Evolutionary conservation across 1,139 yeast species (phyloP).

Genomic region (Nakaseomyces uthaithaninus): DNA sequence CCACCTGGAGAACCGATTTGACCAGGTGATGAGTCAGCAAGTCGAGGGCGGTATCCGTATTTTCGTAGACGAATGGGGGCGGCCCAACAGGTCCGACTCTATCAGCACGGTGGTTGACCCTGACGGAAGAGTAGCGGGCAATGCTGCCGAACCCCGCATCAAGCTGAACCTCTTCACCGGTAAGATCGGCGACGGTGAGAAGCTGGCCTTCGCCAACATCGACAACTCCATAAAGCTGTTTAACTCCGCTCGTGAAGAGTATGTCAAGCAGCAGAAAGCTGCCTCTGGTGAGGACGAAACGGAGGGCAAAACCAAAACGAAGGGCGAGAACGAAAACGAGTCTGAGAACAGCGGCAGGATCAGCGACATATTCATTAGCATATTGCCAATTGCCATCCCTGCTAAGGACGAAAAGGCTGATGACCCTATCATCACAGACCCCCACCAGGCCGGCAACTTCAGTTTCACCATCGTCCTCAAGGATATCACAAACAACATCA

Average conservation of each 20-base stretch:
- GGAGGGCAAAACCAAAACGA: slow-evolving; percentile 9
- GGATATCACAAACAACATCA: slow-evolving; percentile 71
- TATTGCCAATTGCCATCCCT: slow-evolving; percentile 49
- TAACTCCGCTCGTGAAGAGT: slow-evolving; percentile 32
- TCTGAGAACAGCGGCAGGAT: slow-evolving; percentile 32
- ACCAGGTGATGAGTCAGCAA: slow-evolving; percentile 68
- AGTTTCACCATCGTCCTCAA: slow-evolving; percentile 65
- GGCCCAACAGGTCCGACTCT: slow-evolving; percentile 18
- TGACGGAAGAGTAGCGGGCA: slow-evolving; percentile 13
- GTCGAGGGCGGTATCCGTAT: slow-evolving; percentile 82
- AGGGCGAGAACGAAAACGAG: slow-evolving; percentile 33
- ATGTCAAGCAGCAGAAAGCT: slow-evolving; percentile 23
- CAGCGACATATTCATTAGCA: slow-evolving; percentile 62
- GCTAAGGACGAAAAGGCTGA: slow-evolving; percentile 26
- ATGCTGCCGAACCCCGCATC: slow-evolving; percentile 22
- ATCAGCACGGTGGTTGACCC: slow-evolving; percentile 7
- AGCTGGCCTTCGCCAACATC: slow-evolving; percentile 77
- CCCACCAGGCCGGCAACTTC: slow-evolving; percentile 40
- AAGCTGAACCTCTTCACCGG: slow-evolving; percentile 67
- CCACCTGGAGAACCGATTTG: slow-evolving; percentile 60
- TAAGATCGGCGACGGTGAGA: slow-evolving; percentile 76
- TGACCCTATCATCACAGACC: slow-evolving; percentile 34
- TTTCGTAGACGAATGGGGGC: slow-evolving; percentile 40
- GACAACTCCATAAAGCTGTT: slow-evolving; percentile 58
- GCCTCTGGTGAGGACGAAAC: slow-evolving; percentile 16